A percentile compares a stretch with the other conserved stretches of the same genome.
Conservation (phyloP, 805 yeast genomes). For the Saturnispora zaruensis region DNA sequence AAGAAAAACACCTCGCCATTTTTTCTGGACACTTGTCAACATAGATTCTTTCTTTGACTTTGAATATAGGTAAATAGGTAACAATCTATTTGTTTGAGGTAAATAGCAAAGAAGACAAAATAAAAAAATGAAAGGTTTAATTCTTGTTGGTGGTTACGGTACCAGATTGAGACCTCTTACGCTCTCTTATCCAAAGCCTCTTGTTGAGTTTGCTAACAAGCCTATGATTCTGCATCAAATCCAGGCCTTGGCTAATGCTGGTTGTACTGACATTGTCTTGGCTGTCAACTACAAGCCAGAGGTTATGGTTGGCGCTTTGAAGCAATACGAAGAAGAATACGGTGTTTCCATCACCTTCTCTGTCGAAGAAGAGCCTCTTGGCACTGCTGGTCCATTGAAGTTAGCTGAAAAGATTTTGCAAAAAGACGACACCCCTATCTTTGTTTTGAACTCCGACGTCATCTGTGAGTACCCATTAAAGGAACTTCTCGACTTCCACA, state of each 20-base stretch:
- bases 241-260: constrained; percentile 96
- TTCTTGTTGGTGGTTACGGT: constrained; percentile 99
- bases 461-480: constrained; percentile 97
- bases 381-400: constrained; percentile 98
- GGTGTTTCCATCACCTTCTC: constrained; percentile 95
- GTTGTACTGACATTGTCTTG: constrained; percentile 95
- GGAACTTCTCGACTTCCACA: constrained; percentile 89
- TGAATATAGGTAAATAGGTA: constrained; percentile 6
- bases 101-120: neutral
- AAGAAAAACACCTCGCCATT: neutral
- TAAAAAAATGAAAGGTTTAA: constrained; percentile 77
- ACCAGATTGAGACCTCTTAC: constrained; percentile 99
- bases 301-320: constrained; percentile 92
- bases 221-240: constrained; percentile 99
- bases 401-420: constrained; percentile 89
- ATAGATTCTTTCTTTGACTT: constrained; percentile 12
- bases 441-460: constrained; percentile 96
- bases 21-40: neutral
- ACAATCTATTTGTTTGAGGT: neutral
- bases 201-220: constrained; percentile 97
- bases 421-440: constrained; percentile 94
- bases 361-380: constrained; percentile 98
- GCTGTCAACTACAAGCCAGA: constrained; percentile 99
- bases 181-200: constrained; percentile 88
- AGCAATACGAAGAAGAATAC: constrained; percentile 89